A percentile compares a stretch with the other conserved stretches of the same genome.
These are phyloP conservation scores for Cordyceps javanica DNA, from an alignment of 2,329 filamentous ascomycete species.

Conservation along the genomic window DNA sequence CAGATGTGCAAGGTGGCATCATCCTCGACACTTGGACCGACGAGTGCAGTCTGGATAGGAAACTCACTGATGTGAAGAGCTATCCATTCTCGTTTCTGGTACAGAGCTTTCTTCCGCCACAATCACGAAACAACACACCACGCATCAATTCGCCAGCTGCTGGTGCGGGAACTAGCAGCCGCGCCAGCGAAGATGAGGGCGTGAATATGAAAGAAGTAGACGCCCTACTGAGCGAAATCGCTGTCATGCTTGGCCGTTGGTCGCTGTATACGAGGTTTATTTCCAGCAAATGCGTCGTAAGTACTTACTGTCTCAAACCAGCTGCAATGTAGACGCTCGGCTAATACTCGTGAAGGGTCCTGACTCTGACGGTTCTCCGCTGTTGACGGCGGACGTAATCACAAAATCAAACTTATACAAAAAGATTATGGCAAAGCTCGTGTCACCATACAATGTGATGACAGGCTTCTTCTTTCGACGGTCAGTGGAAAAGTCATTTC, in stretches of 20 bases:
- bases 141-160: constrained; percentile 71
- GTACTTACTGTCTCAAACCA: constrained; percentile 21
- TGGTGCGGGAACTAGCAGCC: constrained; percentile 45
- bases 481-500: constrained; percentile 95
- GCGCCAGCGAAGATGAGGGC: constrained; percentile 77
- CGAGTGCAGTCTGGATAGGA: constrained; percentile 75
- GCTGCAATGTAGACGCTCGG: background rate
- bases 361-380: constrained; percentile 45
- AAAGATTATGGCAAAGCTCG: constrained; percentile 70
- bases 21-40: constrained; percentile 94
- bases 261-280: constrained; percentile 87
- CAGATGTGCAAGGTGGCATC: constrained; percentile 92
- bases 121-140: constrained; percentile 57
- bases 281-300: constrained; percentile 75
- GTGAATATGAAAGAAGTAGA: constrained; percentile 98
- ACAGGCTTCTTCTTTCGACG: constrained; percentile 94
- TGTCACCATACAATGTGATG: constrained; percentile 81
- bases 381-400: constrained; percentile 68
- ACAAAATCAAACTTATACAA: constrained; percentile 70
- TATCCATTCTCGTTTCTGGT: constrained; percentile 97
- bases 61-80: constrained; percentile 90
- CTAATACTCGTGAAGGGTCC: constrained; percentile 38
- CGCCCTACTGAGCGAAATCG: constrained; percentile 76
- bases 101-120: constrained; percentile 78
- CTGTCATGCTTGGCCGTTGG: constrained; percentile 89